Percentiles rank a stretch among this genome's conserved stretches.
phyloP scores from a whole-genome alignment of 768 basidiomycete species.

The Suillus luteus region DNA sequence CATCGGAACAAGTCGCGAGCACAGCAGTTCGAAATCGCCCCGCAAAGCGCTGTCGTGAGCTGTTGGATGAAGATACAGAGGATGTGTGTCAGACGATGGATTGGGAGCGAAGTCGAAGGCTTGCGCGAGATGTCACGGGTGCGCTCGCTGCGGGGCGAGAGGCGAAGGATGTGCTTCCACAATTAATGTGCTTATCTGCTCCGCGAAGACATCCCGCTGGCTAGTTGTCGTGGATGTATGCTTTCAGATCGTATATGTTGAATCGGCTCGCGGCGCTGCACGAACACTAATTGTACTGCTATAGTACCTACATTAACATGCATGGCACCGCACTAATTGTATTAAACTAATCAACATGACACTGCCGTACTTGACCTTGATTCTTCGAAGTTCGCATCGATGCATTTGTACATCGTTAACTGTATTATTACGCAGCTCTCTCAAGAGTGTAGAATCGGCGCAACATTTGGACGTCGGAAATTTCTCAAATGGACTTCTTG shows the following conservation, averaged over 20 bases:
- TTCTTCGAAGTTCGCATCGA: too few species aligned
- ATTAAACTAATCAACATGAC: neutral
- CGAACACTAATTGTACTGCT: neutral
- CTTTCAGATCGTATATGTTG: neutral
- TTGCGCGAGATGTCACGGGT: slow-evolving; percentile 27
- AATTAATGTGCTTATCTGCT: slow-evolving; percentile 20
- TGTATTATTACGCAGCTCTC: too few species aligned
- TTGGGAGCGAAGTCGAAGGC: slow-evolving; percentile 29
- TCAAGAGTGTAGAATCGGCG: too few species aligned
- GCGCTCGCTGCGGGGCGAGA: slow-evolving; percentile 22
- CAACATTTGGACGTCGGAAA: too few species aligned
- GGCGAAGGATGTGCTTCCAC: slow-evolving; percentile 29
- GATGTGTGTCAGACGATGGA: slow-evolving; percentile 17
- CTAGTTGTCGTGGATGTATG: neutral
- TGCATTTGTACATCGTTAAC: too few species aligned
- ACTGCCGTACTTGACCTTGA: too few species aligned
- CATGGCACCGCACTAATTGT: neutral
- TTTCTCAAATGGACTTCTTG: too few species aligned
- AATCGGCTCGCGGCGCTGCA: neutral
- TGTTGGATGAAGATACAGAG: neutral
- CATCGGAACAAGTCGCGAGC: neutral
- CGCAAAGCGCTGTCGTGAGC: neutral
- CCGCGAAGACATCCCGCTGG: neutral
- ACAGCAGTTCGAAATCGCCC: neutral
- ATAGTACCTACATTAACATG: neutral